Percentiles rank a stretch among this genome's conserved stretches.
Conservation (phyloP, 768 basidiomycete species). For the Austroboletus festivus region DNA sequence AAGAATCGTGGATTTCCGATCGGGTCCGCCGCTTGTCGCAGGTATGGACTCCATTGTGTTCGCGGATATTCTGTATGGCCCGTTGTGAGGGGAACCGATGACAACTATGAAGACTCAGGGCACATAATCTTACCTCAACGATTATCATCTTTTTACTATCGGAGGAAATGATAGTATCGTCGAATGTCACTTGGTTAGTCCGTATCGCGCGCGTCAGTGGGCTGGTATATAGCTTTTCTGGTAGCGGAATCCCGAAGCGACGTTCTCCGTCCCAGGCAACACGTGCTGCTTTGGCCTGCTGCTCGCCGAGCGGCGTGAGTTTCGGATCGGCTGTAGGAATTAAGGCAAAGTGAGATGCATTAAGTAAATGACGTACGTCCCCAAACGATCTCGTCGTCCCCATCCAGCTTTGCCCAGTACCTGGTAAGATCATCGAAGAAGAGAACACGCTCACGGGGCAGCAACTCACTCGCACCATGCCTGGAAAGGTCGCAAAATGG, state of each 20-base stretch:
- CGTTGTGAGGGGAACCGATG: too few species aligned
- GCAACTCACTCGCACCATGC: conserved; percentile 59
- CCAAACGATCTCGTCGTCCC: conserved; percentile 67
- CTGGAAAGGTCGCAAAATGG: conserved; percentile 14
- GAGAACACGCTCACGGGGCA: not conserved
- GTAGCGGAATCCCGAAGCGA: conserved; percentile 15
- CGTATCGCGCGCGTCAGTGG: conserved; percentile 61
- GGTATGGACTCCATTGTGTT: conserved; percentile 63
- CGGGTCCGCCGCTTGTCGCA: conserved; percentile 63
- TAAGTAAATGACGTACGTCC: conserved; percentile 53
- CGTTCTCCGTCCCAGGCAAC: conserved; percentile 16
- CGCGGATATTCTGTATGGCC: conserved; percentile 54
- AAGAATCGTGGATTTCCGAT: conserved; percentile 39
- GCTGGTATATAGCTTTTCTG: conserved; percentile 29
- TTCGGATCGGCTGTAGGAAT: conserved; percentile 37
- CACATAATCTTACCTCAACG: conserved; percentile 47
- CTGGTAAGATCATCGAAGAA: conserved; percentile 30
- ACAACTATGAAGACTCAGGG: not conserved
- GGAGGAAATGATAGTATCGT: conserved; percentile 30
- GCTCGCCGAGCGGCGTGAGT: conserved; percentile 55
- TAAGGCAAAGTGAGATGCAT: not conserved
- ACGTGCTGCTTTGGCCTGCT: conserved; percentile 44
- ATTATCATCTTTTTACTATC: conserved; percentile 37
- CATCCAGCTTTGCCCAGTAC: conserved; percentile 59
- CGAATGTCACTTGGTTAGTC: conserved; percentile 55